These are phyloP conservation scores for Venturia effusa DNA, from an alignment of 2,329 filamentous ascomycete genomes.

Conservation along the genomic window DNA sequence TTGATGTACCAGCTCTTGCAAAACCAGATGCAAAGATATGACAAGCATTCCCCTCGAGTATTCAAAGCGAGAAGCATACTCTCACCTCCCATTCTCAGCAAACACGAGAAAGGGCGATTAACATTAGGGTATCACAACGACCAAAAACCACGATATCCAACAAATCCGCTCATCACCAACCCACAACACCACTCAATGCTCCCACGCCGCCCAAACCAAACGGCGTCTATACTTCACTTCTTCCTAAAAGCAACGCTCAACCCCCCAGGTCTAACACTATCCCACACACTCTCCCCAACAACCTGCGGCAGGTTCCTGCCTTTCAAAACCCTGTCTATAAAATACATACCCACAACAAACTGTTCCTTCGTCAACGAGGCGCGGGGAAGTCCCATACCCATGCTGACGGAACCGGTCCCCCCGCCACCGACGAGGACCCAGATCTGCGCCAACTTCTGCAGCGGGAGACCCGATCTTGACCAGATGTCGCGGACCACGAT, in stretches of 20 bases:
- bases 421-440: slow-evolving; percentile 62
- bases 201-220: not conserved
- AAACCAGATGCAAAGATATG: no score
- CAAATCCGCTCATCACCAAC: not conserved
- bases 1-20: no score
- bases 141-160: not conserved
- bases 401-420: slow-evolving; percentile 26
- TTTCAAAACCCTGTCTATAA: slow-evolving; percentile 70
- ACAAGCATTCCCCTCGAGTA: no score
- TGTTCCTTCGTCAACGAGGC: slow-evolving; percentile 48
- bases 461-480: slow-evolving; percentile 55
- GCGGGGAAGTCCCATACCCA: not conserved
- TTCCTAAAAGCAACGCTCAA: slow-evolving; percentile 20
- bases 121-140: not conserved
- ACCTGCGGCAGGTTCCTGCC: slow-evolving; percentile 65
- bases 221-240: no score
- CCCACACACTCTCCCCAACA: slow-evolving; percentile 67
- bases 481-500: slow-evolving; percentile 67
- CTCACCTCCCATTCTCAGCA: no score
- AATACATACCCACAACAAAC: slow-evolving; percentile 76
- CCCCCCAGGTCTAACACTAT: slow-evolving; percentile 49
- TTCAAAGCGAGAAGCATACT: no score
- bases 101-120: not conserved
- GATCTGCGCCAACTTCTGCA: slow-evolving; percentile 60
- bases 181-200: not conserved